Evolutionary conservation across 495 filamentous ascomycete genomes (phyloP).

Genomic region (Podospora fimiseda): DNA sequence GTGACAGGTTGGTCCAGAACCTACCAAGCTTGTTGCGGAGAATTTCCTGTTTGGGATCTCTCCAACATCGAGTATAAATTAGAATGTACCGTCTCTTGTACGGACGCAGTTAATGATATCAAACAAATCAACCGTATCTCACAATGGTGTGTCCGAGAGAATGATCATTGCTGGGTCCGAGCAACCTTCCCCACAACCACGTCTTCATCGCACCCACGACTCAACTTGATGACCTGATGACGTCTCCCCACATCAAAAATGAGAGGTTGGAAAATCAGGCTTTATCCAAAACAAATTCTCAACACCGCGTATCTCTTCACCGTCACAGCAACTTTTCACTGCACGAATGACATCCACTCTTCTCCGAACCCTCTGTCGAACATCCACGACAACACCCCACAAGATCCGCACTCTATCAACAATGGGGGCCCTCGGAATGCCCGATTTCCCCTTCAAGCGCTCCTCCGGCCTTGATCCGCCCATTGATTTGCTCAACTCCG

Average conservation of each 20-base stretch:
- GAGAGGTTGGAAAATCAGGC: background rate
- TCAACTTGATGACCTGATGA: background rate
- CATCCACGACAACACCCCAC: background rate
- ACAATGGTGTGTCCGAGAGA: too few relatives aligned
- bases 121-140: too few relatives aligned
- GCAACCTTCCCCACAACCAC: too few relatives aligned
- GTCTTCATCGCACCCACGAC: too few relatives aligned
- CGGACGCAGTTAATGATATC: too few relatives aligned
- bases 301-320: background rate
- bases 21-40: too few relatives aligned
- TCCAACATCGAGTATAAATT: too few relatives aligned
- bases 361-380: background rate
- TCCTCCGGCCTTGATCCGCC: slow-evolving; percentile 36
- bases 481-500: slow-evolving; percentile 36
- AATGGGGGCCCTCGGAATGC: slow-evolving; percentile 15
- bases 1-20: too few relatives aligned
- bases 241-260: background rate
- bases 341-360: background rate
- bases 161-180: too few relatives aligned
- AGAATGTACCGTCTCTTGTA: too few relatives aligned
- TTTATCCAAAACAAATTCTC: background rate
- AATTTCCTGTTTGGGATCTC: too few relatives aligned
- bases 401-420: background rate
- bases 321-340: background rate
- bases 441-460: slow-evolving; percentile 38